phyloP scores from a whole-genome alignment of 176 grass and related monocot genomes.

The Oryza australiensis region DNA sequence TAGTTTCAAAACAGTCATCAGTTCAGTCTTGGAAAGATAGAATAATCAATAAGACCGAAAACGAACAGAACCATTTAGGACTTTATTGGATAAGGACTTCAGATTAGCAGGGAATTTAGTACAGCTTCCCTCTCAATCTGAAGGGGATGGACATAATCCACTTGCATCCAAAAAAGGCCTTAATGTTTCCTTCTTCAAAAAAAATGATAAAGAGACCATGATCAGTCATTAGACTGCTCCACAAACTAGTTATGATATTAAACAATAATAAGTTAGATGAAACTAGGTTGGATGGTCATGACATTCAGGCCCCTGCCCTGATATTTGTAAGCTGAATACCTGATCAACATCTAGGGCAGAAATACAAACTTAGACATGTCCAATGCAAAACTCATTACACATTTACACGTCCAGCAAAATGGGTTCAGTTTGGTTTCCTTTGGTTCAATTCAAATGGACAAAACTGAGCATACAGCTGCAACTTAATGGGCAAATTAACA shows the following conservation, averaged over 20 bases:
- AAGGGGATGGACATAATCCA: background rate
- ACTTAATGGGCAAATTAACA: background rate
- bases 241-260: background rate
- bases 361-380: background rate
- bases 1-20: background rate
- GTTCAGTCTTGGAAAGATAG: background rate
- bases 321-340: background rate
- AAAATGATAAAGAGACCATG: background rate
- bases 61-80: background rate
- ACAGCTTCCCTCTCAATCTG: background rate
- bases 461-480: background rate
- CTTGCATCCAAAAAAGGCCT: background rate
- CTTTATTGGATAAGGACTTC: background rate
- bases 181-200: background rate
- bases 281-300: background rate
- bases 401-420: background rate
- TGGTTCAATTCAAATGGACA: slow-evolving; percentile 10
- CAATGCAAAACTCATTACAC: background rate
- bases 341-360: background rate
- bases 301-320: background rate
- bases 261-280: background rate
- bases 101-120: background rate
- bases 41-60: background rate
- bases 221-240: background rate
- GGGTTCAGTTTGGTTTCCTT: background rate